phyloP scores from a whole-genome alignment of 345 rosid genomes.

The Reutealis trisperma region DNA sequence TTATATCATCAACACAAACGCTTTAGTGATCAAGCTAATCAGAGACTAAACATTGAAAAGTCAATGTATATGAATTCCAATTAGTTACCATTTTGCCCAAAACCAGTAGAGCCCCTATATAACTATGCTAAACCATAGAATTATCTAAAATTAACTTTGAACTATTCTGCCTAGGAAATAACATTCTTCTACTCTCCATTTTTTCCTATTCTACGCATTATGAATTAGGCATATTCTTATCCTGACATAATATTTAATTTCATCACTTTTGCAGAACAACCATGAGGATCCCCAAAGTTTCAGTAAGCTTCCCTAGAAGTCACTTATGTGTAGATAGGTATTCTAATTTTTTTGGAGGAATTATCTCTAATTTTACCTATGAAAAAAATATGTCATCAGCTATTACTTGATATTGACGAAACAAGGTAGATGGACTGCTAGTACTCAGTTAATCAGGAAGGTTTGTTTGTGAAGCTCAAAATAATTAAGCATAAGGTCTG shows the following conservation, averaged over 20 bases:
- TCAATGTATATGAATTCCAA: not conserved
- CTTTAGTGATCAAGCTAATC: not conserved
- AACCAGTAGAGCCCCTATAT: not conserved
- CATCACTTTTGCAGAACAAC: not conserved
- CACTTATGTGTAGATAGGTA: not conserved
- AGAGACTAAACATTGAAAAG: not conserved
- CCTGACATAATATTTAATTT: not conserved
- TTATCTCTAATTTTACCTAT: not conserved
- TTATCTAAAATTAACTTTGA: not conserved
- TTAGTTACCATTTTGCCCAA: not conserved
- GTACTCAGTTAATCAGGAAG: conserved; percentile 6
- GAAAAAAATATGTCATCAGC: not conserved
- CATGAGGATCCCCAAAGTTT: not conserved
- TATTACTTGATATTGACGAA: not conserved
- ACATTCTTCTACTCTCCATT: not conserved
- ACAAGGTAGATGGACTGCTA: not conserved
- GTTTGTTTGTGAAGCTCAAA: not conserved
- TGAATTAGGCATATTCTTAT: not conserved
- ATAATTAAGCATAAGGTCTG: conserved; percentile 5
- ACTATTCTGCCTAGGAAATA: not conserved
- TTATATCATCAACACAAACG: not conserved
- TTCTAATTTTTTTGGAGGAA: not conserved
- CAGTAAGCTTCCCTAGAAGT: not conserved
- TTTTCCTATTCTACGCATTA: not conserved
- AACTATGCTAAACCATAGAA: not conserved